phyloP scores from a whole-genome alignment of 805 yeast species.

The Candida bentonensis region DNA sequence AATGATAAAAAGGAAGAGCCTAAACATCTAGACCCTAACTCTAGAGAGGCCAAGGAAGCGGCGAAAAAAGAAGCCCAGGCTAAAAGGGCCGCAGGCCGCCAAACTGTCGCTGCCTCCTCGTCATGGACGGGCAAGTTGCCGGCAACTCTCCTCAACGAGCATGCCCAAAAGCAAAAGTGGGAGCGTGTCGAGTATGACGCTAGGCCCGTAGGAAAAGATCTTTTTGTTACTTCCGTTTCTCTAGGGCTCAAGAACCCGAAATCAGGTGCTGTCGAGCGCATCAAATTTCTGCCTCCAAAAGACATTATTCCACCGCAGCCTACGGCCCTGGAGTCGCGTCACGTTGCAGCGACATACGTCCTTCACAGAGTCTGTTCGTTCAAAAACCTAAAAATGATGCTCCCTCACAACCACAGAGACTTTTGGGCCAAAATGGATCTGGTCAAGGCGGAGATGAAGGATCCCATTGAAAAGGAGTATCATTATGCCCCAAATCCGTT shows the following conservation, averaged over 20 bases:
- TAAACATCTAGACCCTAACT: neutral
- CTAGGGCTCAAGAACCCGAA: constrained; percentile 70
- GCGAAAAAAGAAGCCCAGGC: constrained; percentile 21
- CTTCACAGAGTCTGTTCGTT: constrained; percentile 65
- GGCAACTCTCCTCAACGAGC: constrained; percentile 70
- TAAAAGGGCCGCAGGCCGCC: constrained; percentile 16
- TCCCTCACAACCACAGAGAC: constrained; percentile 69
- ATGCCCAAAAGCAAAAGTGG: constrained; percentile 84
- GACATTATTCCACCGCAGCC: constrained; percentile 49
- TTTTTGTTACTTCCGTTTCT: constrained; percentile 51
- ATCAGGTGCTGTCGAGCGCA: constrained; percentile 48
- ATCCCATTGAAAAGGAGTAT: constrained; percentile 34
- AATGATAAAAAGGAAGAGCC: neutral
- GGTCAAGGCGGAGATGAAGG: constrained; percentile 35
- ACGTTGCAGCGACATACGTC: constrained; percentile 80
- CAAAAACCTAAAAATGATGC: constrained; percentile 73
- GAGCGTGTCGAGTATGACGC: constrained; percentile 68
- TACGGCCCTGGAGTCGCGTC: constrained; percentile 81
- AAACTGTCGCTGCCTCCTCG: constrained; percentile 45
- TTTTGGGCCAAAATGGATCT: constrained; percentile 65
- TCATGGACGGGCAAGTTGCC: constrained; percentile 97
- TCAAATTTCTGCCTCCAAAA: constrained; percentile 38
- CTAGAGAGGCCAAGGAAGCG: constrained; percentile 11
- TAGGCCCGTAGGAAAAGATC: constrained; percentile 24
- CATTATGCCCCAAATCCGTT: constrained; percentile 68